phyloP scores from a whole-genome alignment of 1,284 basidiomycete genomes.

The Puccinia hordei region DNA sequence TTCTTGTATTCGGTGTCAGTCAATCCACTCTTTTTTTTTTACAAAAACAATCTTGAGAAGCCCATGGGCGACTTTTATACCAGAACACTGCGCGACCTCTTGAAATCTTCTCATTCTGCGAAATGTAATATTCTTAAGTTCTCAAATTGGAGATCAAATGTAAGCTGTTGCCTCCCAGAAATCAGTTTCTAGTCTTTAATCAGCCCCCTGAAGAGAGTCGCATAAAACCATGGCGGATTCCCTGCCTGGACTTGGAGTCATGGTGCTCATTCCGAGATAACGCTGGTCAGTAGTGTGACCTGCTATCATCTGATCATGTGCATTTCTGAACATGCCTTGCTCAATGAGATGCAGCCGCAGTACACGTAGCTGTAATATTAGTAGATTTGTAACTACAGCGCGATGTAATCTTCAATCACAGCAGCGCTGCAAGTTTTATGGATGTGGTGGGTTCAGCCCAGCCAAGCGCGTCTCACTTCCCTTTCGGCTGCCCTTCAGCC shows the following conservation, averaged over 20 bases:
- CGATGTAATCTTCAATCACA: too few relatives aligned
- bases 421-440: background rate
- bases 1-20: slow-evolving; percentile 16
- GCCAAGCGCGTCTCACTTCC: slow-evolving; percentile 2
- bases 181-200: too few relatives aligned
- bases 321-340: too few relatives aligned
- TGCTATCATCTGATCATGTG: too few relatives aligned
- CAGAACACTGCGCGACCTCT: background rate
- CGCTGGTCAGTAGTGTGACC: background rate
- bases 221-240: too few relatives aligned
- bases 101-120: slow-evolving; percentile 3
- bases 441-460: background rate
- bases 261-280: too few relatives aligned
- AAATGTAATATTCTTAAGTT: background rate
- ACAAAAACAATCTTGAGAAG: background rate
- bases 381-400: too few relatives aligned
- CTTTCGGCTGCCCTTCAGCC: background rate
- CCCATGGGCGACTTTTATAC: background rate
- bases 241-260: background rate
- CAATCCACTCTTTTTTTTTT: background rate
- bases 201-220: too few relatives aligned
- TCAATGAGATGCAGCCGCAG: too few relatives aligned
- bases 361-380: too few relatives aligned
- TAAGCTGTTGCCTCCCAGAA: too few relatives aligned
- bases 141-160: too few relatives aligned